Percentiles rank a stretch among this genome's conserved stretches.
Conservation (phyloP, 306 rosid genomes). For the Rosa lucieae region DNA sequence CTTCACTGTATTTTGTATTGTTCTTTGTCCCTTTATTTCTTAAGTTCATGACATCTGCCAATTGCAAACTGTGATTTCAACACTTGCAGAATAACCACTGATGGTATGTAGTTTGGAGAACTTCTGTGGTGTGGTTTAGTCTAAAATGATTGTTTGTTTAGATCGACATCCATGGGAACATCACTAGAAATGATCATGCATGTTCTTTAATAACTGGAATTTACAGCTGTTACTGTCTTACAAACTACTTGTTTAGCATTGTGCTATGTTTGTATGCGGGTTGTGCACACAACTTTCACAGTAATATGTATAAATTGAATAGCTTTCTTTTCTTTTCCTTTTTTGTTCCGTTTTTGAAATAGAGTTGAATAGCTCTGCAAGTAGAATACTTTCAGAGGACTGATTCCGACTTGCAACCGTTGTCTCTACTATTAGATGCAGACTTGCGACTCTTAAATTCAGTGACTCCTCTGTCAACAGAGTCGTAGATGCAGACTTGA, state of each 20-base stretch:
- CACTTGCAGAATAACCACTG: not conserved
- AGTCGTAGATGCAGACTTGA: not conserved
- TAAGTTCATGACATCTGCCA: not conserved
- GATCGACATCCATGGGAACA: not conserved
- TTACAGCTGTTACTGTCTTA: not conserved
- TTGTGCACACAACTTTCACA: not conserved
- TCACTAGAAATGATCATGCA: not conserved
- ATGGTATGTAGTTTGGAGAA: not conserved
- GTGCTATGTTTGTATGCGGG: not conserved
- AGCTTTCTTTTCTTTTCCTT: not conserved
- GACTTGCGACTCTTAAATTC: not conserved
- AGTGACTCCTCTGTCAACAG: too few relatives aligned
- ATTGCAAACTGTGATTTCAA: not conserved
- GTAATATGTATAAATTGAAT: not conserved
- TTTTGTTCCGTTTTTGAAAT: not conserved
- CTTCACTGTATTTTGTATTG: slow-evolving; percentile 23
- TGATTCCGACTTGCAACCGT: not conserved
- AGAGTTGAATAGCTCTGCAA: not conserved
- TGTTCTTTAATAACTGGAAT: not conserved
- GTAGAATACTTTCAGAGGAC: not conserved
- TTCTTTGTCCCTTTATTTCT: slow-evolving; percentile 17
- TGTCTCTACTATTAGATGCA: not conserved
- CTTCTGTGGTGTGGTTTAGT: not conserved
- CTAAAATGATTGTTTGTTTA: not conserved
- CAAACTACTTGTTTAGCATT: not conserved